These are phyloP conservation scores for Aspergillus chevalieri DNA, from an alignment of 2,329 filamentous ascomycete species.

Conservation along the genomic window DNA sequence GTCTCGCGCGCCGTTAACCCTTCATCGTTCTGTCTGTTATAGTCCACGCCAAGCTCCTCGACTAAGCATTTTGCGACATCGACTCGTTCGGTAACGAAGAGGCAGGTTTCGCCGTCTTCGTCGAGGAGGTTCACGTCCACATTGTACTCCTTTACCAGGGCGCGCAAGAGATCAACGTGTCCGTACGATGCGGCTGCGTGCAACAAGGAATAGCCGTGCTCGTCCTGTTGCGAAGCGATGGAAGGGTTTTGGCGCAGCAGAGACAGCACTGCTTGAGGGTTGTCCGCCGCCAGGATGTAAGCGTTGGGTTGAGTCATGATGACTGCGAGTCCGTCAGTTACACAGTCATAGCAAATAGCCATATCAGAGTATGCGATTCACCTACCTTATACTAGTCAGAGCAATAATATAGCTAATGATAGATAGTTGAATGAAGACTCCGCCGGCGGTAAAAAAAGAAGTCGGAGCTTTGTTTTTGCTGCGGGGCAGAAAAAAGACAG, in stretches of 20 bases:
- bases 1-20: slow-evolving; percentile 76
- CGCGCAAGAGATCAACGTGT: slow-evolving; percentile 71
- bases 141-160: slow-evolving; percentile 67
- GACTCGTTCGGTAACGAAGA: slow-evolving; percentile 82
- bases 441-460: neutral
- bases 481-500: neutral
- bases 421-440: neutral
- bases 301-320: slow-evolving; percentile 49
- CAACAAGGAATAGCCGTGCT: slow-evolving; percentile 87
- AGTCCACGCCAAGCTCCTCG: slow-evolving; percentile 71
- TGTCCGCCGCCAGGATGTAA: slow-evolving; percentile 75
- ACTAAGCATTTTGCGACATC: slow-evolving; percentile 73
- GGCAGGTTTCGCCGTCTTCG: slow-evolving; percentile 87
- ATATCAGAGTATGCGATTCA: neutral
- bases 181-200: slow-evolving; percentile 92
- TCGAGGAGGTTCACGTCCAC: slow-evolving; percentile 78
- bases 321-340: slow-evolving; percentile 1
- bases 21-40: slow-evolving; percentile 60
- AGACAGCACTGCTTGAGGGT: slow-evolving; percentile 64
- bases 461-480: neutral
- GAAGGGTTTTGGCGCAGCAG: slow-evolving; percentile 67
- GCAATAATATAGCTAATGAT: neutral
- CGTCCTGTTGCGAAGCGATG: slow-evolving; percentile 76
- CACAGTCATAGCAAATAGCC: neutral
- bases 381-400: slow-evolving; percentile 3